phyloP scores from a whole-genome alignment of 225 moss, liverwort and hornwort genomes.

The Neckera pumila region DNA sequence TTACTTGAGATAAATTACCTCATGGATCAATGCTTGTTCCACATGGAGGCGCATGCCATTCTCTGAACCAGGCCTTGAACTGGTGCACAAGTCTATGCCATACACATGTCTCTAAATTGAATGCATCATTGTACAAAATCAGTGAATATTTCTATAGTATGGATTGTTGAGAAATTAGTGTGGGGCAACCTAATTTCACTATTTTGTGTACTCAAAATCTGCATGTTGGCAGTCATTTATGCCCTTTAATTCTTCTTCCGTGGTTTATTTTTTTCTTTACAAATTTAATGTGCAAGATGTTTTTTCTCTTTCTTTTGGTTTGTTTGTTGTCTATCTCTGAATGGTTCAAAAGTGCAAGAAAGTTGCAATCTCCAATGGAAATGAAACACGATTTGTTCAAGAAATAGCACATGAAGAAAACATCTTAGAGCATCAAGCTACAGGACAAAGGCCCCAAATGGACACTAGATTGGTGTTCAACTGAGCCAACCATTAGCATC shows the following conservation, averaged over 20 bases:
- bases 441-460: accelerated
- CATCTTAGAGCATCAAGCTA: neutral
- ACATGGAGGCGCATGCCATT: too few relatives aligned
- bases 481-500: too few relatives aligned
- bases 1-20: too few relatives aligned
- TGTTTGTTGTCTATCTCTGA: neutral
- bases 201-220: neutral
- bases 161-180: too few relatives aligned
- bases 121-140: too few relatives aligned
- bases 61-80: too few relatives aligned
- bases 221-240: neutral
- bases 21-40: too few relatives aligned
- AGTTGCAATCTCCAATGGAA: neutral
- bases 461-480: neutral
- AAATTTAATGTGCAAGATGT: neutral
- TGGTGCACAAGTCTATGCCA: too few relatives aligned
- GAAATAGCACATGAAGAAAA: neutral
- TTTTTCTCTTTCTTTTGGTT: neutral
- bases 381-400: neutral
- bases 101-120: too few relatives aligned
- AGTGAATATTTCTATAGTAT: too few relatives aligned
- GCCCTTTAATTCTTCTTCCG: neutral
- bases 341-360: neutral
- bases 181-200: too few relatives aligned
- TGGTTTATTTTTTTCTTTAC: too few relatives aligned